A percentile compares a stretch with the other conserved stretches of the same genome.
Conservation (phyloP, 2,329 filamentous ascomycete species). For the Sporothrix euskadiensis region DNA sequence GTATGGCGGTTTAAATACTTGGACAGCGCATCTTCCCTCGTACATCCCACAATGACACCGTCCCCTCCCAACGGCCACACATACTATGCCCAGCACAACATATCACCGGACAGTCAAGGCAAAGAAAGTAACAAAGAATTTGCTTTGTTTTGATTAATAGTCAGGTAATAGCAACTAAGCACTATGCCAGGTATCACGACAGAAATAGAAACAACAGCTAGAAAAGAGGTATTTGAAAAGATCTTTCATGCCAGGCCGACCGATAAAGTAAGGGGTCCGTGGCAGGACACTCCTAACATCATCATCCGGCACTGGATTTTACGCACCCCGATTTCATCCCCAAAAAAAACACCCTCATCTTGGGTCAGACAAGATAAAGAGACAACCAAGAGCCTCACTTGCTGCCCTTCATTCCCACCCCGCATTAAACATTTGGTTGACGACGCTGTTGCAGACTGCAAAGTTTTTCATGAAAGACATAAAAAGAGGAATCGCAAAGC, state of each 20-base stretch:
- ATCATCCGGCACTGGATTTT: not conserved
- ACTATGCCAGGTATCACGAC: constrained; percentile 24
- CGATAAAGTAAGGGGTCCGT: not conserved
- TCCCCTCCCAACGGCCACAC: not conserved
- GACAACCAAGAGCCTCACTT: not conserved
- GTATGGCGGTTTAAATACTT: not conserved
- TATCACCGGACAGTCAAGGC: not conserved
- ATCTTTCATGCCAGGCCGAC: not conserved
- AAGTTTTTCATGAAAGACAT: not conserved
- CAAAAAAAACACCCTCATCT: not conserved
- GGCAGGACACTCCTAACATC: not conserved
- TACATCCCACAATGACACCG: not conserved
- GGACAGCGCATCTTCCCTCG: not conserved
- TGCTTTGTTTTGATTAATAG: constrained; percentile 12
- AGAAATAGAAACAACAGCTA: not conserved
- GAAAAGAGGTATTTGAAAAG: constrained; percentile 22
- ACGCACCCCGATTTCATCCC: not conserved
- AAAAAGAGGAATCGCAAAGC: not conserved
- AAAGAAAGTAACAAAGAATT: not conserved
- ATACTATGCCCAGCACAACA: not conserved
- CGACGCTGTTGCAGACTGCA: not conserved
- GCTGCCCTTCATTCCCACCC: not conserved
- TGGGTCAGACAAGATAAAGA: not conserved
- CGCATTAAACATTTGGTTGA: not conserved
- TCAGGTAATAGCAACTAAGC: not conserved